Evolutionary conservation across 2,329 filamentous ascomycete genomes (phyloP).

Genomic region (Keithomyces neogunnii): DNA sequence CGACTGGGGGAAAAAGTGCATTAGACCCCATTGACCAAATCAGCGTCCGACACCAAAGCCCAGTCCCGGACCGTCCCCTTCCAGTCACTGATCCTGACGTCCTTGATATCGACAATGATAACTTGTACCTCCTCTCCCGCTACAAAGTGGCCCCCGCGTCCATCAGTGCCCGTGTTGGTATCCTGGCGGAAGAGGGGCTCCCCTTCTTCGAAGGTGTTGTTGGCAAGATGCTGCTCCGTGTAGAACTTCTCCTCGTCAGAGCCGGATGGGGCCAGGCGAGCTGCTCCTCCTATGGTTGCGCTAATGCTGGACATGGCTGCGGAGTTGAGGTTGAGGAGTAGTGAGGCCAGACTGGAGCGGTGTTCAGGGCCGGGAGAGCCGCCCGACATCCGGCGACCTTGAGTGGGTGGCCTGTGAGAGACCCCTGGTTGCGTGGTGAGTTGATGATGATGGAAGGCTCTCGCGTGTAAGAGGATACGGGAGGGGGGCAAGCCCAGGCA

Average conservation of each 20-base stretch:
- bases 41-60: slow-evolving; percentile 33
- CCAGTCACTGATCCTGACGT: slow-evolving; percentile 87
- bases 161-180: slow-evolving; percentile 36
- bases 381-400: slow-evolving; percentile 47
- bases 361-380: slow-evolving; percentile 57
- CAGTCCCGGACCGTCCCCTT: slow-evolving; percentile 89
- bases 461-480: not conserved
- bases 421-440: slow-evolving; percentile 49
- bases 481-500: too few relatives aligned
- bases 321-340: slow-evolving; percentile 87
- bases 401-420: slow-evolving; percentile 78
- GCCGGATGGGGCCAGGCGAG: slow-evolving; percentile 61
- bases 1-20: not conserved
- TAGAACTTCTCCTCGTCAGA: slow-evolving; percentile 81
- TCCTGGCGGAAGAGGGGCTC: slow-evolving; percentile 22
- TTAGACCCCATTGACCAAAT: slow-evolving; percentile 31
- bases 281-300: slow-evolving; percentile 87
- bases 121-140: slow-evolving; percentile 78
- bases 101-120: slow-evolving; percentile 74
- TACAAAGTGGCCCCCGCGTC: slow-evolving; percentile 58
- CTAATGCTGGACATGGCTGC: slow-evolving; percentile 81
- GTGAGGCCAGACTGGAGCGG: slow-evolving; percentile 67
- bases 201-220: slow-evolving; percentile 73
- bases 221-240: slow-evolving; percentile 74
- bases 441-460: not conserved